Percentiles rank a stretch among this genome's conserved stretches.
Conservation (phyloP, 345 rosid genomes). For the Alliaria petiolata region DNA sequence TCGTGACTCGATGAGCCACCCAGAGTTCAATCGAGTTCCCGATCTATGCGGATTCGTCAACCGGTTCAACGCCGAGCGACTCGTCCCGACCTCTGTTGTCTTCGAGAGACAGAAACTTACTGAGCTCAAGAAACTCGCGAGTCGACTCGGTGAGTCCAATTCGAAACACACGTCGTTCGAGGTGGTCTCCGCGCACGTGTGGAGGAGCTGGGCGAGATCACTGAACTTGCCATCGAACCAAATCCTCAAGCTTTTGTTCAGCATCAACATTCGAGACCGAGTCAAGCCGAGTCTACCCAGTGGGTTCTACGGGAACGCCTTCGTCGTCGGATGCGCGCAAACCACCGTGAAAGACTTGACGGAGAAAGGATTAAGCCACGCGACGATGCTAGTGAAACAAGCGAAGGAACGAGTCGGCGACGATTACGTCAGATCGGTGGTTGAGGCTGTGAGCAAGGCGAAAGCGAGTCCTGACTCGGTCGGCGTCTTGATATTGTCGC, state of each 20-base stretch:
- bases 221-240: constrained; percentile 63
- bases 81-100: constrained; percentile 56
- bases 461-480: constrained; percentile 64
- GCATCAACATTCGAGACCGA: constrained; percentile 61
- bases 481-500: constrained; percentile 66
- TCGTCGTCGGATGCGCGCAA: constrained; percentile 74
- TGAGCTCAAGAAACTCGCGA: constrained; percentile 55
- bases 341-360: constrained; percentile 51
- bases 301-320: constrained; percentile 85
- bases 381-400: constrained; percentile 51
- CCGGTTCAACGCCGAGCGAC: constrained; percentile 56
- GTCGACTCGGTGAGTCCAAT: constrained; percentile 25
- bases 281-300: constrained; percentile 64
- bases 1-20: constrained; percentile 36
- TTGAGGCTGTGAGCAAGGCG: constrained; percentile 50
- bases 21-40: constrained; percentile 54
- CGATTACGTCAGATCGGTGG: constrained; percentile 54
- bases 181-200: constrained; percentile 73
- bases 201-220: constrained; percentile 86
- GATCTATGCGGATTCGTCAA: constrained; percentile 57
- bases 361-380: constrained; percentile 57
- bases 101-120: constrained; percentile 40
- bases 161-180: constrained; percentile 59
- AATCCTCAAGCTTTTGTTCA: constrained; percentile 63
- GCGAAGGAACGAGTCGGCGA: constrained; percentile 63